phyloP scores from a whole-genome alignment of 2,329 filamentous ascomycete genomes.

The Fusarium proliferatum region DNA sequence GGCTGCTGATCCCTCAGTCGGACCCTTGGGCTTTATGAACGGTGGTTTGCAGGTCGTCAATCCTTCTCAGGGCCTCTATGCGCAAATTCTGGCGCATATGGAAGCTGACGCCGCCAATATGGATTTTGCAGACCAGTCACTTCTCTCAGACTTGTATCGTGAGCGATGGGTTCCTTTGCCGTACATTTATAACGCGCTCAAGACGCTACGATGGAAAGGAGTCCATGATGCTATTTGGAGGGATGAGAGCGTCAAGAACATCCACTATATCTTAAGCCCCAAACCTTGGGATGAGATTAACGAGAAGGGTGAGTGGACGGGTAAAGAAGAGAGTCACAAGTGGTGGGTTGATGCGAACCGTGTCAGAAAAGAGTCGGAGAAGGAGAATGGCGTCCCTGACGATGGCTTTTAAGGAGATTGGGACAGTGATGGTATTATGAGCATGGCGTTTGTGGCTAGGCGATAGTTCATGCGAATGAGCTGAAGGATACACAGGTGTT shows the following conservation, averaged over 20 bases:
- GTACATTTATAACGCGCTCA: constrained; percentile 72
- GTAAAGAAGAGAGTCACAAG: constrained; percentile 60
- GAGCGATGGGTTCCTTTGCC: constrained; percentile 68
- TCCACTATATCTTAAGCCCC: constrained; percentile 70
- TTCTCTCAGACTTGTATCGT: constrained; percentile 66
- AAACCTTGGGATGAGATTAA: constrained; percentile 70
- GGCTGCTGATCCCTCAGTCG: constrained; percentile 57
- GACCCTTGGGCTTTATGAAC: constrained; percentile 62
- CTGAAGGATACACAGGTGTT: neutral
- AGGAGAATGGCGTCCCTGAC: constrained; percentile 49
- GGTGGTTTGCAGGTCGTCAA: constrained; percentile 67
- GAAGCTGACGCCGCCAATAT: constrained; percentile 58
- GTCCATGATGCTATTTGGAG: constrained; percentile 68
- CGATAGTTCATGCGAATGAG: neutral
- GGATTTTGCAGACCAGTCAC: constrained; percentile 70
- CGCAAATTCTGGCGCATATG: constrained; percentile 63
- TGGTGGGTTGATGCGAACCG: constrained; percentile 67
- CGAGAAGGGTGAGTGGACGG: constrained; percentile 55
- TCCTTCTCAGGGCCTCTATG: constrained; percentile 60
- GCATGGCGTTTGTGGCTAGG: constrained; percentile 3
- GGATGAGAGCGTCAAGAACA: constrained; percentile 68
- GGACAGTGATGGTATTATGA: neutral
- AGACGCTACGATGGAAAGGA: constrained; percentile 65
- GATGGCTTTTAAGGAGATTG: constrained; percentile 34
- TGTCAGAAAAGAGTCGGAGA: constrained; percentile 57